Evolutionary conservation across 2,329 filamentous ascomycete species (phyloP).

Genomic region (Colletotrichum coccodes): DNA sequence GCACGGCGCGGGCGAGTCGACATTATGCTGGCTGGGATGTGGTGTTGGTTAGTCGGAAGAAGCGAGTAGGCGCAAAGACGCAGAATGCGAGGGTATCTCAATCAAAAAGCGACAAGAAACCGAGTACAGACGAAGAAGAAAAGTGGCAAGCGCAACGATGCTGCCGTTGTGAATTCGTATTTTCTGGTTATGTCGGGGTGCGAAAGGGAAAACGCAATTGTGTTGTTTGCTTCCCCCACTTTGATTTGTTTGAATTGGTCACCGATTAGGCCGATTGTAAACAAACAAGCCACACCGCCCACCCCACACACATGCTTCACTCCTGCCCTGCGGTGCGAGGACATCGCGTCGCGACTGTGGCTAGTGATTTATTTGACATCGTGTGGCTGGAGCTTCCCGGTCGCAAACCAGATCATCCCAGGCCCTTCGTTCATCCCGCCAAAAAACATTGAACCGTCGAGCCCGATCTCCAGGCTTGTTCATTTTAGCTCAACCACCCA

Average conservation of each 20-base stretch:
- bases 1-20: slow-evolving; percentile 54
- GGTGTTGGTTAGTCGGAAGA: neutral
- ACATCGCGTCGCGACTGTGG: slow-evolving; percentile 25
- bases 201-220: slow-evolving; percentile 18
- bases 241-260: slow-evolving; percentile 33
- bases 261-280: slow-evolving; percentile 34
- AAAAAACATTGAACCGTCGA: neutral
- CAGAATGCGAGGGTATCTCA: slow-evolving; percentile 17
- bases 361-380: neutral
- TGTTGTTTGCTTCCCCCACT: slow-evolving; percentile 32
- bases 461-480: neutral
- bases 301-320: neutral
- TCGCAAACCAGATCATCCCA: neutral
- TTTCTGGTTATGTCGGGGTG: slow-evolving; percentile 3
- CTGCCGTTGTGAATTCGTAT: neutral
- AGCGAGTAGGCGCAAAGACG: neutral
- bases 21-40: slow-evolving; percentile 17
- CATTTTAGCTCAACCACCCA: neutral
- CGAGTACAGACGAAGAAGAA: neutral
- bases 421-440: neutral
- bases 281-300: slow-evolving; percentile 33
- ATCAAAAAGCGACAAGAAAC: slow-evolving; percentile 15
- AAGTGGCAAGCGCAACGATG: neutral
- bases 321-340: neutral
- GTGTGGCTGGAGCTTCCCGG: slow-evolving; percentile 21